Evolutionary conservation across 2,329 filamentous ascomycete species (phyloP).

Genomic region (Sphaerostilbella broomeana): DNA sequence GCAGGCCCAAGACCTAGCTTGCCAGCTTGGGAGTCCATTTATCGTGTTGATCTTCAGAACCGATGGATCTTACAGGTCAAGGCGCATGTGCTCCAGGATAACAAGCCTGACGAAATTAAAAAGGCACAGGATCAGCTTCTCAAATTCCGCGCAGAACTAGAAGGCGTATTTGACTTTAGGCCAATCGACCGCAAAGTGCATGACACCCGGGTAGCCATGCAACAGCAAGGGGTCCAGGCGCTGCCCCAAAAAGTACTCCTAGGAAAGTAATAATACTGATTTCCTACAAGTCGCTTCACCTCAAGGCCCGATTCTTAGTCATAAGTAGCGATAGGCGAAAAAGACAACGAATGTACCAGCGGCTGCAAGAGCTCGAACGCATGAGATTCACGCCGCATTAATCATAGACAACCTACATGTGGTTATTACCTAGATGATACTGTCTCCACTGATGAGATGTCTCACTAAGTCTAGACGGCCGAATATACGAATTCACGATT

Average conservation of each 20-base stretch:
- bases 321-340: no score
- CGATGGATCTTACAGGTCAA: conserved; percentile 52
- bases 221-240: conserved; percentile 32
- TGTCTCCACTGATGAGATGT: no score
- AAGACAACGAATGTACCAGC: no score
- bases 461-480: no score
- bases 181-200: conserved; percentile 45
- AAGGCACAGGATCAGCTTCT: conserved; percentile 48
- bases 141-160: conserved; percentile 39
- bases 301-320: no score
- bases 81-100: conserved; percentile 48
- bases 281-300: no score
- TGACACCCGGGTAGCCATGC: conserved; percentile 42
- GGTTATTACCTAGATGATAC: no score
- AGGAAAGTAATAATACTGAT: conserved; percentile 26
- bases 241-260: conserved; percentile 33
- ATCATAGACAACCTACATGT: no score
- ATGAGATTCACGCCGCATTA: no score
- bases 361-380: no score
- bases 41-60: conserved; percentile 41
- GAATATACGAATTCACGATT: no score
- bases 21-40: conserved; percentile 41
- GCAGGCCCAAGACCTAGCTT: conserved; percentile 25
- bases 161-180: conserved; percentile 47
- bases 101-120: conserved; percentile 50